Evolutionary conservation across 2,329 filamentous ascomycete species (phyloP).

Genomic region (Akanthomyces dipterigenus): DNA sequence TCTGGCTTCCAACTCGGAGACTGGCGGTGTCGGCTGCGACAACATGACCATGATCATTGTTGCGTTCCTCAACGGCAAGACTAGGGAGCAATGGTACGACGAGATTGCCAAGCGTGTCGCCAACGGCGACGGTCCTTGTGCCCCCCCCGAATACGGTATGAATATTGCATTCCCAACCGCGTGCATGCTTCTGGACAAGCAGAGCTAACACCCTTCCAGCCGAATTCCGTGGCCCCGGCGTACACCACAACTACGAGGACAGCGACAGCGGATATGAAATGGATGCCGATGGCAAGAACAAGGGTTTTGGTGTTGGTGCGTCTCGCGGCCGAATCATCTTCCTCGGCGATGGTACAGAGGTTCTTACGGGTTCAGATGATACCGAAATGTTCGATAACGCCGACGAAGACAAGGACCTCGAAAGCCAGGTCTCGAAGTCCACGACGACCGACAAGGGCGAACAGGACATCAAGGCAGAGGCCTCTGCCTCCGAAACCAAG

Average conservation of each 20-base stretch:
- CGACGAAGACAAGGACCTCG: slow-evolving; percentile 80
- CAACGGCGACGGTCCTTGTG: slow-evolving; percentile 94
- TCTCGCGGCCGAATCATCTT: slow-evolving; percentile 86
- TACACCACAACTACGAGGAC: slow-evolving; percentile 77
- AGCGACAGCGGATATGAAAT: slow-evolving; percentile 71
- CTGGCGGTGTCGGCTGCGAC: slow-evolving; percentile 94
- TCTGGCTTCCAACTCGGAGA: slow-evolving; percentile 94
- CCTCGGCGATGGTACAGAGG: slow-evolving; percentile 89
- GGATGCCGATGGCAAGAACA: slow-evolving; percentile 59
- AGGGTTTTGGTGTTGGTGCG: slow-evolving; percentile 59
- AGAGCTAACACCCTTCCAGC: slow-evolving; percentile 42
- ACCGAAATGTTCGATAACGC: slow-evolving; percentile 87
- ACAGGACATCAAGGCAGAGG: slow-evolving; percentile 16
- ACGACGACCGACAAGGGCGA: slow-evolving; percentile 20
- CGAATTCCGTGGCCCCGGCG: slow-evolving; percentile 76
- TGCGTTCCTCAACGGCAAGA: slow-evolving; percentile 82
- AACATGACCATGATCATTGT: slow-evolving; percentile 99
- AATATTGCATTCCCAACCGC: slow-evolving; percentile 27
- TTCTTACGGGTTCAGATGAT: slow-evolving; percentile 81
- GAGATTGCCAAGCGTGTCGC: slow-evolving; percentile 89
- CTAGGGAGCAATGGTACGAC: slow-evolving; percentile 97
- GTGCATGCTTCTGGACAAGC: slow-evolving; percentile 26
- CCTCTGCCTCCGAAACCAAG: slow-evolving; percentile 10
- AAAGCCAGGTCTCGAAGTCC: slow-evolving; percentile 70
- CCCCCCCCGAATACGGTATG: slow-evolving; percentile 99